Conservation (phyloP, 352 stramenopile genomes). For the Phytopythium vexans region DNA sequence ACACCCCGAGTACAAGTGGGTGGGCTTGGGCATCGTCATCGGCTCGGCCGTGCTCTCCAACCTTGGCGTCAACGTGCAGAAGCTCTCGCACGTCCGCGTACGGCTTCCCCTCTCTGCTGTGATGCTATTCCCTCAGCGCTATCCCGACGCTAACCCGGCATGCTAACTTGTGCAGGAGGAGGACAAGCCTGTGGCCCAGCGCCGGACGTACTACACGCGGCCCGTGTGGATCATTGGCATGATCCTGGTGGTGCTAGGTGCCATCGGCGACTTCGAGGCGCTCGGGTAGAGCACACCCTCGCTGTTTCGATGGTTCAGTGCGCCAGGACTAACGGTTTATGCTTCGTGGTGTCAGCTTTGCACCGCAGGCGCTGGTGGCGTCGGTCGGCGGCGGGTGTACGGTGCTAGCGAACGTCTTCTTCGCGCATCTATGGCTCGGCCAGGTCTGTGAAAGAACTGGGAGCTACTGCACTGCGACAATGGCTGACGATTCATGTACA, state of each 20-base stretch:
- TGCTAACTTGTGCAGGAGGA: conserved; percentile 43
- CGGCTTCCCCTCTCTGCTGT: conserved; percentile 9
- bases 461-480: too few species aligned
- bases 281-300: too few species aligned
- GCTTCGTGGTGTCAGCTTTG: conserved; percentile 41
- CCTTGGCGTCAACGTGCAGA: conserved; percentile 84
- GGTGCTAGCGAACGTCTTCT: conserved; percentile 88
- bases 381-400: conserved; percentile 84
- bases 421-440: conserved; percentile 82
- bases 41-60: conserved; percentile 81
- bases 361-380: conserved; percentile 81
- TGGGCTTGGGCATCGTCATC: conserved; percentile 77
- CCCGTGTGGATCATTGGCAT: conserved; percentile 85
- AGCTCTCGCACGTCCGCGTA: conserved; percentile 82
- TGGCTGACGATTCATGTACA: conserved; percentile 2
- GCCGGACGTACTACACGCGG: conserved; percentile 78
- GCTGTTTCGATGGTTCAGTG: too few species aligned
- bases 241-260: conserved; percentile 72
- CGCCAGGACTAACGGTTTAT: conserved; percentile 1
- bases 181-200: conserved; percentile 53
- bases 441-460: too few species aligned
- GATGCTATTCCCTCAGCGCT: too few species aligned
- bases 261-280: conserved; percentile 85
- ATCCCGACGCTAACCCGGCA: too few species aligned
- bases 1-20: conserved; percentile 78